Evolutionary conservation across 345 rosid genomes (phyloP), one percentile per base, ranked within the genome.

Genomic region (Moricandia arvensis): DNA sequence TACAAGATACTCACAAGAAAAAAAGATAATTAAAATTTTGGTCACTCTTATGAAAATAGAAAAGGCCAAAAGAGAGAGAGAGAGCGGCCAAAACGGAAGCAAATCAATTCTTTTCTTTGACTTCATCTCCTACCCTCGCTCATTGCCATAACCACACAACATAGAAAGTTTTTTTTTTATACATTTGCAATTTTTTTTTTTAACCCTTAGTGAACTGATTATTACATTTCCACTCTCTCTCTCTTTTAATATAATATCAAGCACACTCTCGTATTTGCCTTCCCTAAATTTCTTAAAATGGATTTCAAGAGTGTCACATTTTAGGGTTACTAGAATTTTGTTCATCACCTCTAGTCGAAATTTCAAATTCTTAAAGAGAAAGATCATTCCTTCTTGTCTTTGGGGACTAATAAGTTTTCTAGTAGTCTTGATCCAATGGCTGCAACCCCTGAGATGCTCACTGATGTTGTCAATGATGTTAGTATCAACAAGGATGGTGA

Each of bases 371-470:
- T 57, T 74, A 65, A 75, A 47, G 49, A 68, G 57, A 49, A 49
- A 49, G 24, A 49, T 66, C 26, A 3, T 49, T 49, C 10, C 8
- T 18, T 30, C 43, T 54, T 64, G 12, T 10, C 51, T 7, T 12
- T 10, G 12, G 37, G 18, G 17, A 29, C 37, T 61, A 21, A 38
- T 6, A 55, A 60, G 64, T 15, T 60, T 60, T 35, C 26, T 30
- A 41, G 65, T 66, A 72, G 33, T 45, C 51, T 21, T 78, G 73
- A 68, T 76, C 73, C 75, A 47, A 91, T 91, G 97, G 95, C 91
- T 80, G 86, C 89, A 70, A 88, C 86, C 79, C 84, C 85, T 84
- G 91, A 87, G 81, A 83, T 80, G 47, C 57, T 68, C 38, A 78
- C 87, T 38, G 58, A 63, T 43, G 72, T 58, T 53, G 73, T 72